Evolutionary conservation across 805 yeast species (phyloP), one percentile per base, ranked within the genome.

Genomic region (Saccharomycopsis olivae): DNA sequence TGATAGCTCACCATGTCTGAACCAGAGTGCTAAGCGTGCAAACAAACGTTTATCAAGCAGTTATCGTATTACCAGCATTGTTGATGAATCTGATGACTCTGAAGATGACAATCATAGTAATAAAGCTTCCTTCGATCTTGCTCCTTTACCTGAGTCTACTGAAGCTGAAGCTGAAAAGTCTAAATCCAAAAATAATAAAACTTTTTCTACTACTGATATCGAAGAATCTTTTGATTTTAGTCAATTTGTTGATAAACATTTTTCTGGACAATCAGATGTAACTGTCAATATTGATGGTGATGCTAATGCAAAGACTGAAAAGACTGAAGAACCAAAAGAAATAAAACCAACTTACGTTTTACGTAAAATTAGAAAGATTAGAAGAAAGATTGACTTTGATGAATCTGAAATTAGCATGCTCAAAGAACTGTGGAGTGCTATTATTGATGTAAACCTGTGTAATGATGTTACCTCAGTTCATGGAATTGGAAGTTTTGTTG

Each of bases 341-440:
- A 15, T 28, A 9, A 28, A 10, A 28, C n/a, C 8, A 5, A 5
- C 30, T 23, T 13, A 21, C 9, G 23, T 32, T 3, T 34, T 41
- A 20, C 27, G 25, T 10, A 41, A 39, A 13, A 36, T 45, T 13
- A 28, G 46, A 24, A 45, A 42, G 29, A 36, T 45, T 23, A 14
- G 47, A 3, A 35, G 34, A 25, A 39, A 42, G 35, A 25, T 42
- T 14, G 18, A 19, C 3, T 38, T 45, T 21, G 16, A 27, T 3
- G 32, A 33, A 10, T 14, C 16, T 13, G 48, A 45, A 11, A 29
- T 35, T 9, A 28, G 5, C 15, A 4, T 38, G 21, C 19, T 45
- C 3, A 15, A 30, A 29, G 35, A 42, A 4, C 39, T 44, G 3
- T 45, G 48, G 48, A 25, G 18, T 11, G 27, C 38, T 4, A 42